These are phyloP conservation scores for Alternaria brassicae DNA, from an alignment of 2,329 filamentous ascomycete genomes.

Conservation along the genomic window DNA sequence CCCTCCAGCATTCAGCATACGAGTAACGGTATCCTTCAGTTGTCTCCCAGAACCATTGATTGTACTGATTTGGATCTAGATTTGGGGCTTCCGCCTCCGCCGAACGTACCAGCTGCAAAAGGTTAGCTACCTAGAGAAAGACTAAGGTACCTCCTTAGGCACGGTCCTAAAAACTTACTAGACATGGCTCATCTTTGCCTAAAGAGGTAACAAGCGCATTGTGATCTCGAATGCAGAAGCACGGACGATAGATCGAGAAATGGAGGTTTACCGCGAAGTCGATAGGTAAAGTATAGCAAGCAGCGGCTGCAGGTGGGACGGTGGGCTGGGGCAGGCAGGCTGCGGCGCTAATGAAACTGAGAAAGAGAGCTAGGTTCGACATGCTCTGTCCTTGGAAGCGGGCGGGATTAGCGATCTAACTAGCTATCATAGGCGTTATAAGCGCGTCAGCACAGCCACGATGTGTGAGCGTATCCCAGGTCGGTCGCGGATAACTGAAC, in stretches of 20 bases:
- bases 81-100: not conserved
- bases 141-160: not conserved
- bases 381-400: not conserved
- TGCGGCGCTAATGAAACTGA: not conserved
- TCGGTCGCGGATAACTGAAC: not conserved
- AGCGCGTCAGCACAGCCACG: not conserved
- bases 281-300: conserved; percentile 1
- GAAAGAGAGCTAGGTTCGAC: not conserved
- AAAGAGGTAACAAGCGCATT: not conserved
- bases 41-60: conserved; percentile 1
- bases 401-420: not conserved
- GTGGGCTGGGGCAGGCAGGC: not conserved
- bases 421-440: not conserved
- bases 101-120: not conserved
- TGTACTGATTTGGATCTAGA: not conserved
- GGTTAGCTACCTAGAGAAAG: not conserved
- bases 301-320: not conserved
- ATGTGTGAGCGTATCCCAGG: not conserved
- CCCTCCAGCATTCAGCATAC: conserved; percentile 1
- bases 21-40: conserved; percentile 2
- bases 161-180: not conserved
- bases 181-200: conserved; percentile 1
- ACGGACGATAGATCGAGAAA: not conserved
- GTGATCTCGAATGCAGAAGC: conserved; percentile 2
- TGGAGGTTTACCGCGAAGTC: not conserved